Conservation (phyloP, 345 rosid species). For the Populus nigra region DNA sequence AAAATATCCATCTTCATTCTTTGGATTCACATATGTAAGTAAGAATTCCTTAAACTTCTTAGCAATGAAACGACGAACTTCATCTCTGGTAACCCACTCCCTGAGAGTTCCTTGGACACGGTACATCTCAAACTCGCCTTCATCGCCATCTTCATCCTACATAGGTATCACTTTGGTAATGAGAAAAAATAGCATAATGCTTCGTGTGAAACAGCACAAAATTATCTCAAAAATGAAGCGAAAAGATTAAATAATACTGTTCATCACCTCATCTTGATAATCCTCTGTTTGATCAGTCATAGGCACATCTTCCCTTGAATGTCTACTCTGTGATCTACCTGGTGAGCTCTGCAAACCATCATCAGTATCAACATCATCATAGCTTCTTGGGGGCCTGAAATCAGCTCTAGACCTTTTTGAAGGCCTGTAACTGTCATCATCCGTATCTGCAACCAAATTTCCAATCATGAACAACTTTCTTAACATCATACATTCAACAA, state of each 20-base stretch:
- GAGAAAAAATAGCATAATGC: background rate
- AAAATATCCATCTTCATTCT: slow-evolving; percentile 58
- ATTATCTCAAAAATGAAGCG: background rate
- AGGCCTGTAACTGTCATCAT: slow-evolving; percentile 83
- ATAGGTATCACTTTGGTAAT: background rate
- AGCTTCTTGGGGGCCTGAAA: slow-evolving; percentile 52
- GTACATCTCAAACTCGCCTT: slow-evolving; percentile 87
- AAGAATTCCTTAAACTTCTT: slow-evolving; percentile 86
- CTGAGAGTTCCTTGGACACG: slow-evolving; percentile 85
- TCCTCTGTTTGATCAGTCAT: slow-evolving; percentile 92
- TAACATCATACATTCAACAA: background rate
- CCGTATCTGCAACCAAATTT: slow-evolving; percentile 52
- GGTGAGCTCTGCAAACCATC: slow-evolving; percentile 82
- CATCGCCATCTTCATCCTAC: slow-evolving; percentile 79
- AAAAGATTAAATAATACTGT: background rate
- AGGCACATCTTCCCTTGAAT: slow-evolving; percentile 75
- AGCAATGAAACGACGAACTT: slow-evolving; percentile 87
- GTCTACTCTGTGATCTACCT: slow-evolving; percentile 54
- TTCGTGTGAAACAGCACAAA: background rate
- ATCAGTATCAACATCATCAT: slow-evolving; percentile 69
- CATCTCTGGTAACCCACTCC: slow-evolving; percentile 98
- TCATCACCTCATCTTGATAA: slow-evolving; percentile 58
- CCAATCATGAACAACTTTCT: background rate
- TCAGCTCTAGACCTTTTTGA: slow-evolving; percentile 81
- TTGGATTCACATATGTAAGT: slow-evolving; percentile 70